Evolutionary conservation across 2,329 filamentous ascomycete genomes (phyloP).

Genomic region (Neocatenulostroma microsporum): DNA sequence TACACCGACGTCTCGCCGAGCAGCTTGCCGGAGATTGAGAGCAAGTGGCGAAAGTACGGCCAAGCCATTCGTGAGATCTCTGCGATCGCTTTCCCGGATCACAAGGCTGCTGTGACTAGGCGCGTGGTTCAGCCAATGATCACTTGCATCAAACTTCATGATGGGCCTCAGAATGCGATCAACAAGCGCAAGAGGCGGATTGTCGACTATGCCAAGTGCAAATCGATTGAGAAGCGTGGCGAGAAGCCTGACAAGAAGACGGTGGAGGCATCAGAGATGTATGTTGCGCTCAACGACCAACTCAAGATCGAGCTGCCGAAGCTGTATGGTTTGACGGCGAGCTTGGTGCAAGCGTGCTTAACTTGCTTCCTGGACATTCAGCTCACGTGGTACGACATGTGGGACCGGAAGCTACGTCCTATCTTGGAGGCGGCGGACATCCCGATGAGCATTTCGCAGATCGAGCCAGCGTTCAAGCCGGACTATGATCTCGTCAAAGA

Average conservation of each 20-base stretch:
- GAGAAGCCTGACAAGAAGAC: constrained; percentile 85
- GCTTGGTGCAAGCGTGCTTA: constrained; percentile 74
- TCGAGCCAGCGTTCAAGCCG: constrained; percentile 67
- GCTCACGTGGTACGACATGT: constrained; percentile 70
- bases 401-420: constrained; percentile 72
- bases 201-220: constrained; percentile 75
- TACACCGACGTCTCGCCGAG: constrained; percentile 65
- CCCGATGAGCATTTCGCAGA: constrained; percentile 61
- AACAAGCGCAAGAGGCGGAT: constrained; percentile 92
- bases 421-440: constrained; percentile 60
- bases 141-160: constrained; percentile 68
- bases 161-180: constrained; percentile 80
- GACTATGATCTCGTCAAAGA: constrained; percentile 73
- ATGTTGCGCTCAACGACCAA: constrained; percentile 83
- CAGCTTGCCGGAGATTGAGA: constrained; percentile 75
- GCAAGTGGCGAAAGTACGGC: constrained; percentile 89
- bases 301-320: constrained; percentile 86
- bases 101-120: constrained; percentile 64
- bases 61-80: constrained; percentile 80
- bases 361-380: constrained; percentile 80
- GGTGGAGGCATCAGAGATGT: constrained; percentile 76
- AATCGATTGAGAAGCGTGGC: constrained; percentile 67
- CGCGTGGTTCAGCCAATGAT: constrained; percentile 80
- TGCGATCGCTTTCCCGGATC: constrained; percentile 72
- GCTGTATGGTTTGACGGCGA: constrained; percentile 72